Evolutionary conservation across 495 filamentous ascomycete species (phyloP), one percentile per base, ranked within the genome.

Genomic region (Penicillium pancosmium): DNA sequence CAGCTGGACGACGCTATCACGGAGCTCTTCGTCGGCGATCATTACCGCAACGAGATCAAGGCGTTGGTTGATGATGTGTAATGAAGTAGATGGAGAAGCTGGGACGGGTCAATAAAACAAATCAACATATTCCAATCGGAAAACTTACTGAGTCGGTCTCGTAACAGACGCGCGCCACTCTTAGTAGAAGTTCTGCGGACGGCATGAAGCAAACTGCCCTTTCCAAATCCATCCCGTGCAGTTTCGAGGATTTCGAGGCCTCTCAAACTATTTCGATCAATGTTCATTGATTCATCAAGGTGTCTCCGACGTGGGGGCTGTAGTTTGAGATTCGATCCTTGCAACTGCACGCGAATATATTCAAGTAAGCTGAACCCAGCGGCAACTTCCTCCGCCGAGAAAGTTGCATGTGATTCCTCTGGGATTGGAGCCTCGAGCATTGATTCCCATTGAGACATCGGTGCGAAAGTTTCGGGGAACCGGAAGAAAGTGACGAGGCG

Each of bases 151-250:
- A 98, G 76, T 81, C 93, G 89, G 51, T 89, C 82, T 60, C 85
- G 85, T 16, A 99, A 80, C 41, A 98, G 77, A 36, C 94, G 83
- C 18, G 91, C 86, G 23, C 95, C 94, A 64, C 93, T 92, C 64
- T 91, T 95, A 2, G 95, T 98, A 21, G 89, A 88, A 1, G 94
- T 98, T 60, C 87, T 83, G 49, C 92, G 84, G n/a, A 98, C 80
- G 13, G 90, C 88, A 72, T 97, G 91, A 25, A 99, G 77, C 36
- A 99, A 73, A 62, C 92, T 97, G 2, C 94, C 94, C 64, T 87
- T 87, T 16, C 84, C 86, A 57, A 79, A 68, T 3, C 81, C 80
- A 64, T 97, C 93, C 53, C 88, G 80, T 18, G 95, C 81, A 0
- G 94, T 97, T 61, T 86, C 82, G 47, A 90, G 84, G 55, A 99